These are phyloP conservation scores for Catharanthus roseus DNA, from an alignment of 257 asterid species.

Conservation along the genomic window DNA sequence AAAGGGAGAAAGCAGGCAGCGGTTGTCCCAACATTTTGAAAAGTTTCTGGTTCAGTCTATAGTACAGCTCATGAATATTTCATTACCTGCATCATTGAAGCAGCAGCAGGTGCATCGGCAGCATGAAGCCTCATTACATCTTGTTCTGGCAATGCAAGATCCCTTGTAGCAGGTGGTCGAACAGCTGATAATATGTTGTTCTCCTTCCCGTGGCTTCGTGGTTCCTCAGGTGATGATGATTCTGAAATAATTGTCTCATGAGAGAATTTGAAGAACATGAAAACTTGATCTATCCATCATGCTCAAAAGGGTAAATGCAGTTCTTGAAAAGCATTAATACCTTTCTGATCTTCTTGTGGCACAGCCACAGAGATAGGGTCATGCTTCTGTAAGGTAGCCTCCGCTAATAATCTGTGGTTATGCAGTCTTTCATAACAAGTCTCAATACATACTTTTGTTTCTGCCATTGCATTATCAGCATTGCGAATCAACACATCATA, in stretches of 20 bases:
- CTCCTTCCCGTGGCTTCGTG: background rate
- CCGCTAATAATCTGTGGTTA: slow-evolving; percentile 35
- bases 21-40: too few species aligned
- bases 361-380: slow-evolving; percentile 13
- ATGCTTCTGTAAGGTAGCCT: slow-evolving; percentile 22
- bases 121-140: background rate
- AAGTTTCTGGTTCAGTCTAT: too few species aligned
- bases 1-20: too few species aligned
- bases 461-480: slow-evolving; percentile 17
- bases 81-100: slow-evolving; percentile 8
- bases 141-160: slow-evolving; percentile 7
- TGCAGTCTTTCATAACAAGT: slow-evolving; percentile 10
- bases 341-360: slow-evolving; percentile 23
- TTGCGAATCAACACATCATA: slow-evolving; percentile 24
- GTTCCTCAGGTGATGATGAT: background rate
- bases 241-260: slow-evolving; percentile 8
- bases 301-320: background rate
- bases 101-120: background rate
- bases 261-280: background rate
- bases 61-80: slow-evolving; percentile 2
- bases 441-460: slow-evolving; percentile 19
- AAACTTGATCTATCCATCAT: slow-evolving; percentile 15
- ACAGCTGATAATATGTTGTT: slow-evolving; percentile 4
- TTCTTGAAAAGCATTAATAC: slow-evolving; percentile 15
- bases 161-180: slow-evolving; percentile 9